phyloP scores from a whole-genome alignment of 805 yeast genomes.

The Blastobotrys peoriensis region DNA sequence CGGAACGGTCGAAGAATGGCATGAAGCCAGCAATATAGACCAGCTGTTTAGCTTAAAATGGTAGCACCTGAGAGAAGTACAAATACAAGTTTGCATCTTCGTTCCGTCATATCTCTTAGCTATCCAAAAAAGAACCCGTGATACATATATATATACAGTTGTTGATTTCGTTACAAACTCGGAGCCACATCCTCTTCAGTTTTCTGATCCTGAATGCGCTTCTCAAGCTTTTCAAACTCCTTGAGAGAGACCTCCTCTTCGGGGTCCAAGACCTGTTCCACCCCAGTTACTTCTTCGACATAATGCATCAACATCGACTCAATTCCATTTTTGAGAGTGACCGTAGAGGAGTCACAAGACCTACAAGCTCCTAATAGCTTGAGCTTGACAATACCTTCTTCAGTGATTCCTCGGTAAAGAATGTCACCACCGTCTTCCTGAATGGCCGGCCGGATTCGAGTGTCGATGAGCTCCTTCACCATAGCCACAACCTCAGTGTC shows the following conservation, averaged over 20 bases:
- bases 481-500: constrained; percentile 77
- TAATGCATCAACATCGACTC: constrained; percentile 97
- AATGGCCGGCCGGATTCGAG: constrained; percentile 94
- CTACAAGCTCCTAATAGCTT: constrained; percentile 95
- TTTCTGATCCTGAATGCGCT: constrained; percentile 37
- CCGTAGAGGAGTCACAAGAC: constrained; percentile 83
- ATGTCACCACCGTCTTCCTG: constrained; percentile 99
- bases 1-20: not conserved
- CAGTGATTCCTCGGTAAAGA: constrained; percentile 79
- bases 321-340: constrained; percentile 90
- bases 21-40: not conserved
- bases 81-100: not conserved
- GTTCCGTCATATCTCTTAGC: not conserved
- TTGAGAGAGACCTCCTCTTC: constrained; percentile 66
- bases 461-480: constrained; percentile 87
- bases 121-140: not conserved
- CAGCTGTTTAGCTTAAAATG: too few relatives aligned
- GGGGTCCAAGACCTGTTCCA: constrained; percentile 80
- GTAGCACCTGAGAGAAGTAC: too few relatives aligned
- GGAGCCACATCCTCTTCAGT: constrained; percentile 14
- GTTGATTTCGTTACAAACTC: constrained; percentile 8
- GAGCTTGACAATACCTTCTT: constrained; percentile 82
- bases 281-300: constrained; percentile 89
- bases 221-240: constrained; percentile 82
- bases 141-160: not conserved